Evolutionary conservation across 139 green algal genomes (phyloP), one percentile per base, ranked within the genome.

Genomic region (Microglena sp.): DNA sequence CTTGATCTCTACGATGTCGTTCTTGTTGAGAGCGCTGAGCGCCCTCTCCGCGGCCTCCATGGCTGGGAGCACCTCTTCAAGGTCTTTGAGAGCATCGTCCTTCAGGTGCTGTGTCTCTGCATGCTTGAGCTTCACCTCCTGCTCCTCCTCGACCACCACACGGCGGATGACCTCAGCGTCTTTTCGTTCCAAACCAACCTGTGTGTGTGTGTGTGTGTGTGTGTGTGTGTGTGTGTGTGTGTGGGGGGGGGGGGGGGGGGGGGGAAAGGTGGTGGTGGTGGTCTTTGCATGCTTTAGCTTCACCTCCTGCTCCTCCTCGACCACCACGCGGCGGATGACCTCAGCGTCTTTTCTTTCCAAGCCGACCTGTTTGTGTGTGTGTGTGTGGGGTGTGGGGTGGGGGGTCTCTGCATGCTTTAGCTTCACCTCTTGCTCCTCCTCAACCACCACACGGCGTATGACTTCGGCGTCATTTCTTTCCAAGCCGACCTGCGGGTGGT

Each of bases 1-100:
- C 74, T 90, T 90, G 67, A 93, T 91, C 72, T 93, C 84, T 6
- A 86, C 77, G 64, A 92, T 89, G 73, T 92, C 85, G 0, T 64
- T 72, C 75, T 92, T 89, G 77, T 92, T 94, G 22, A 95, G 86
- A 3, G 86, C 61, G 24, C 80, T 81, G 33, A 95, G 79, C 26
- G 81, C 80, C 55, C 81, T 76, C 59, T 89, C 71, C 5, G 88
- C 88, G 6, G 76, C 79, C 40, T 93, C 73, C 21, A 95, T 75
- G 3, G 82, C 84, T 18, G 88, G 88, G 33, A 95, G 62, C 5
- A 86, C 78, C 59, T 54, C 59, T 7, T 66, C 59, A 15, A 66
- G n/a, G 33, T 66, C 34, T 28, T 22, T 8, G 22, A 32, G 68
- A 8, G 88, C 88, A 30, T 91, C 84, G 45, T 91, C 84, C 54